Evolutionary conservation across 106 monocot genomes (phyloP).

Genomic region (Xerophyta viscosa): DNA sequence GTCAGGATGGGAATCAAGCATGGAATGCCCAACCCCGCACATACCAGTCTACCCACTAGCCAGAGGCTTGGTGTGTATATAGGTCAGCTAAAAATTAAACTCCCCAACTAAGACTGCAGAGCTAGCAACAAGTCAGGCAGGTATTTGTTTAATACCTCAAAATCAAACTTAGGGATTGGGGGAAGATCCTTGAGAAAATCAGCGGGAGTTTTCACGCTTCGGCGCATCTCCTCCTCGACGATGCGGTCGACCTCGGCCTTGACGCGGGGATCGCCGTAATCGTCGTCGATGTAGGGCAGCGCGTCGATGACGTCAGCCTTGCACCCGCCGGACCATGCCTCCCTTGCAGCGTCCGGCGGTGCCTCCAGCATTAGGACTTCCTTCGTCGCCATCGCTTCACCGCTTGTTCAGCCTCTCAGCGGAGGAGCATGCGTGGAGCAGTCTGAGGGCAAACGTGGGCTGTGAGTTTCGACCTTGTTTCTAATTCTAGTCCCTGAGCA

Average conservation of each 20-base stretch:
- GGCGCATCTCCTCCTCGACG: slow-evolving; percentile 91
- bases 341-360: slow-evolving; percentile 40
- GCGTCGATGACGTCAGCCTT: slow-evolving; percentile 64
- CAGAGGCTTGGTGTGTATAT: no score
- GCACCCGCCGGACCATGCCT: slow-evolving; percentile 31
- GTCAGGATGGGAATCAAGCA: no score
- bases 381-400: slow-evolving; percentile 24
- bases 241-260: slow-evolving; percentile 87
- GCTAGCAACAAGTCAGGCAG: no score
- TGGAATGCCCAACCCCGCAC: no score
- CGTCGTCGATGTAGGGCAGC: slow-evolving; percentile 95
- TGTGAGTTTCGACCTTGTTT: no score
- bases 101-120: no score
- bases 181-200: slow-evolving; percentile 88
- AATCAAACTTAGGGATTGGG: slow-evolving; percentile 47
- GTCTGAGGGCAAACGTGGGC: no score
- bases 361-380: slow-evolving; percentile 91
- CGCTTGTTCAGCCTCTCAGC: no score
- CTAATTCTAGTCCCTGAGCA: no score
- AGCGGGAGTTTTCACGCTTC: slow-evolving; percentile 77
- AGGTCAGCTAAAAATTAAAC: no score
- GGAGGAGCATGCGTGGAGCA: neutral
- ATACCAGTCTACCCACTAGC: no score
- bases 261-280: slow-evolving; percentile 77
- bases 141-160: slow-evolving; percentile 43